A percentile compares a stretch with the other conserved stretches of the same genome.
Conservation (phyloP, 768 basidiomycete genomes). For the Suillus discolor region DNA sequence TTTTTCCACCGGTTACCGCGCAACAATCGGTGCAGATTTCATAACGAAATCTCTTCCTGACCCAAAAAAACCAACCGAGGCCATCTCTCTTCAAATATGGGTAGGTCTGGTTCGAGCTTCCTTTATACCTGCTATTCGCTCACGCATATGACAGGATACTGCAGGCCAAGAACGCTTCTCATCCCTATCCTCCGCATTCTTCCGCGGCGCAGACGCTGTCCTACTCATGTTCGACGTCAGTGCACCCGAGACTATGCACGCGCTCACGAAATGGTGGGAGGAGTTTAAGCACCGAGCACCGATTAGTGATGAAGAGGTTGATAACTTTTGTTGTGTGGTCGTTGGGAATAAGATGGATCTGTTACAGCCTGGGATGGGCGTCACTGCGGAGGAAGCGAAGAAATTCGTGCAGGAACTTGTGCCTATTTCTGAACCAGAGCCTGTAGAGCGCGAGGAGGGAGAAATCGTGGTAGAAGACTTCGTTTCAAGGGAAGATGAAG, state of each 20-base stretch:
- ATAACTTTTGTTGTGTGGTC: conserved; percentile 70
- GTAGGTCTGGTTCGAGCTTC: conserved; percentile 33
- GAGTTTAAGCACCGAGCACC: conserved; percentile 74
- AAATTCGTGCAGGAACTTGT: conserved; percentile 61
- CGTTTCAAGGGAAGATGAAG: background rate
- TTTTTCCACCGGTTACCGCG: conserved; percentile 77
- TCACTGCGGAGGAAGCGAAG: conserved; percentile 48
- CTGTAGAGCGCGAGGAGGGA: conserved; percentile 17
- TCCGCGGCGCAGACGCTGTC: conserved; percentile 82
- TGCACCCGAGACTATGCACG: conserved; percentile 56
- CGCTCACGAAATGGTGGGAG: conserved; percentile 74
- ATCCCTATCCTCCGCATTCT: conserved; percentile 79
- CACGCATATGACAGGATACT: conserved; percentile 56
- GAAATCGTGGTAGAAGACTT: conserved; percentile 20
- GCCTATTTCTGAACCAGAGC: conserved; percentile 34
- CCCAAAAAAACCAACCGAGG: conserved; percentile 52
- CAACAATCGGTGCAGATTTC: conserved; percentile 91
- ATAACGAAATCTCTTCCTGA: conserved; percentile 75
- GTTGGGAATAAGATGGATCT: conserved; percentile 81
- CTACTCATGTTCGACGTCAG: conserved; percentile 84
- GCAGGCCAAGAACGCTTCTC: conserved; percentile 91
- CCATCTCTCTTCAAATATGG: conserved; percentile 73
- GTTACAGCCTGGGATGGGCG: conserved; percentile 24
- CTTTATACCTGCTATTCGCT: background rate
- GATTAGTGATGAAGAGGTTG: conserved; percentile 60